A percentile compares a stretch with the other conserved stretches of the same genome.
Conservation (phyloP, 331 rosid genomes). For the Spiraea crenata region DNA sequence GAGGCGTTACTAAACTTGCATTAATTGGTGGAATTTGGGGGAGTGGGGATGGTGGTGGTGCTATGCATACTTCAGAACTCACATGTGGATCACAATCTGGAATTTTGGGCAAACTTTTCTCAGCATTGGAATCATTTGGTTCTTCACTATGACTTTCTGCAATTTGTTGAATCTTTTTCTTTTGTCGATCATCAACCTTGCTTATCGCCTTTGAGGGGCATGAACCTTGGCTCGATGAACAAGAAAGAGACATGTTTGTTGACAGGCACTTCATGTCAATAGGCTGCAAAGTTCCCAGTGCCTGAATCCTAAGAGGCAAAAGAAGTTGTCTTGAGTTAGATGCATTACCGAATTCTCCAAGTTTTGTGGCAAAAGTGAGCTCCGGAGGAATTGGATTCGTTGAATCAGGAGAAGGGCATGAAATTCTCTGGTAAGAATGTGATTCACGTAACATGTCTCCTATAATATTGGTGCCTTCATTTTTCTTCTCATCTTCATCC, state of each 20-base stretch:
- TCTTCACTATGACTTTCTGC: not conserved
- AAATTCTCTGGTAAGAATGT: slow-evolving; percentile 15
- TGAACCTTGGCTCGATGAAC: slow-evolving; percentile 4
- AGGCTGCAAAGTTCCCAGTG: slow-evolving; percentile 21
- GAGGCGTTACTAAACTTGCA: not conserved
- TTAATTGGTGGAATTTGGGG: not conserved
- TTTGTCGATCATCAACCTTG: not conserved
- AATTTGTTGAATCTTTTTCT: not conserved
- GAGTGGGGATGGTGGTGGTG: slow-evolving; percentile 6
- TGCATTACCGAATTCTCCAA: not conserved
- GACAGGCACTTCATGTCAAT: slow-evolving; percentile 18
- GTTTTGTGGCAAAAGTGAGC: not conserved
- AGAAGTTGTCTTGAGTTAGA: slow-evolving; percentile 17
- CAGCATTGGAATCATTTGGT: not conserved
- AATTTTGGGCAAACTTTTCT: not conserved
- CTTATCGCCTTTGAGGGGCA: not conserved
- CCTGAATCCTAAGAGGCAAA: slow-evolving; percentile 25
- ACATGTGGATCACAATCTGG: slow-evolving; percentile 3
- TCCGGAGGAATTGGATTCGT: slow-evolving; percentile 18
- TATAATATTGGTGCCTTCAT: not conserved
- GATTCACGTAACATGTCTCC: slow-evolving; percentile 13
- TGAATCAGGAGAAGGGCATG: slow-evolving; percentile 23
- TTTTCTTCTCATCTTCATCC: slow-evolving; percentile 33
- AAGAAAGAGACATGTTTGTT: not conserved
- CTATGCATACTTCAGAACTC: not conserved